These are phyloP conservation scores for Cnidoscolus chayamansa DNA, from an alignment of 441 rosid species.

Conservation along the genomic window DNA sequence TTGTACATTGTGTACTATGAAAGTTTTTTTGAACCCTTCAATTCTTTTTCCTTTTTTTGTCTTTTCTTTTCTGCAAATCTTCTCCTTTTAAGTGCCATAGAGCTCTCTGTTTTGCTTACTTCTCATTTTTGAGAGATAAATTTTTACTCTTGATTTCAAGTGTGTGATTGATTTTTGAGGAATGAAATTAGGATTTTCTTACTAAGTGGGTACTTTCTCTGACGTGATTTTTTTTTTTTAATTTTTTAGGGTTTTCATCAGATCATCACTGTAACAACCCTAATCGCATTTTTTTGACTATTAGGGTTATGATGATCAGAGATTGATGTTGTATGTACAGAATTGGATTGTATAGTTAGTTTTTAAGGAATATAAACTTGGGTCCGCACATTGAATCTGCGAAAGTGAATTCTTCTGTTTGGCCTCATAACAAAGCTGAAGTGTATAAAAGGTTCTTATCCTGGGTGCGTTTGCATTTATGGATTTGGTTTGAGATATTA, in stretches of 20 bases:
- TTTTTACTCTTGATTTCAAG: conserved; percentile 4
- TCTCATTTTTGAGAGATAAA: conserved; percentile 14
- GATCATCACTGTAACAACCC: conserved; percentile 49
- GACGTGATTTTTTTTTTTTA: conserved; percentile 22
- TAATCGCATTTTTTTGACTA: conserved; percentile 38
- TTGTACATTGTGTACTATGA: conserved; percentile 26
- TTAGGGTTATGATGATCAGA: conserved; percentile 43
- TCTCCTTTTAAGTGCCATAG: conserved; percentile 12
- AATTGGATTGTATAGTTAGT: conserved; percentile 27
- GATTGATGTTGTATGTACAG: conserved; percentile 22
- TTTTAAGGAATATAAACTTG: background rate
- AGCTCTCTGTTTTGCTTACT: conserved; percentile 20
- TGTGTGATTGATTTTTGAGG: conserved; percentile 18
- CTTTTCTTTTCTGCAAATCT: background rate
- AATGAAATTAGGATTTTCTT: conserved; percentile 25
- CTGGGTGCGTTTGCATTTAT: conserved; percentile 22
- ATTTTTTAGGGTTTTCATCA: conserved; percentile 48
- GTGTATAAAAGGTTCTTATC: conserved; percentile 21
- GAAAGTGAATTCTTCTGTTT: conserved; percentile 5
- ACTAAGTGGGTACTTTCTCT: conserved; percentile 29
- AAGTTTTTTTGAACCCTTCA: conserved; percentile 14
- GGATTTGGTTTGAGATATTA: conserved; percentile 22
- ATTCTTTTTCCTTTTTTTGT: conserved; percentile 1
- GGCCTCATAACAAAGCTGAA: conserved; percentile 22
- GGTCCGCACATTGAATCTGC: conserved; percentile 26